Percentiles rank a stretch among this genome's conserved stretches.
Evolutionary conservation across 371 early-diverging fungal species (phyloP).

Genomic region (Mucor plumbeus): DNA sequence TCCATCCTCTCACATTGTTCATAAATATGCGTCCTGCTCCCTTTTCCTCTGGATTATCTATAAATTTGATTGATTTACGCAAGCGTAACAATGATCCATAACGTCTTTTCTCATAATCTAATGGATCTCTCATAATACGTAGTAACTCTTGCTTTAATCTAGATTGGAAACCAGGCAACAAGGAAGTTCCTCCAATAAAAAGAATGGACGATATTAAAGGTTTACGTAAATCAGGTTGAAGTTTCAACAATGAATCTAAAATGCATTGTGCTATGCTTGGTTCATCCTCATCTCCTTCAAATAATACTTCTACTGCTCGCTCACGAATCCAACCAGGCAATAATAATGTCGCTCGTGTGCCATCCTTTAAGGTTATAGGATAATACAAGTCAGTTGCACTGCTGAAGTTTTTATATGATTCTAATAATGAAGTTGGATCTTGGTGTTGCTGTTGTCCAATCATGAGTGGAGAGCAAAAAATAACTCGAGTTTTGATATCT

Average conservation of each 20-base stretch:
- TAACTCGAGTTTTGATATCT: constrained; percentile 72
- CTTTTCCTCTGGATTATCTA: constrained; percentile 45
- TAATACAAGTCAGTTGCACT: constrained; percentile 64
- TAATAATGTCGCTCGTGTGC: constrained; percentile 55
- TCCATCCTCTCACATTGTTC: constrained; percentile 75
- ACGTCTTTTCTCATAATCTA: constrained; percentile 44
- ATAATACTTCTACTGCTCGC: constrained; percentile 80
- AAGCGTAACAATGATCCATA: constrained; percentile 37
- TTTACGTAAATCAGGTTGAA: constrained; percentile 77
- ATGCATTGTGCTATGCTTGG: constrained; percentile 64
- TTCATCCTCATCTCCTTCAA: constrained; percentile 82
- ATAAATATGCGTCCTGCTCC: constrained; percentile 67
- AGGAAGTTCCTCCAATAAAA: constrained; percentile 80
- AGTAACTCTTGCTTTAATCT: constrained; percentile 70
- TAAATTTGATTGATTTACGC: constrained; percentile 39
- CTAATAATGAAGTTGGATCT: constrained; percentile 24
- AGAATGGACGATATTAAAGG: constrained; percentile 70
- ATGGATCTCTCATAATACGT: constrained; percentile 50
- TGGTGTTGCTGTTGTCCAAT: constrained; percentile 47
- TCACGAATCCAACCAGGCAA: constrained; percentile 92
- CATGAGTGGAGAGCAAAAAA: constrained; percentile 71
- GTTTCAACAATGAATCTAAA: constrained; percentile 65
- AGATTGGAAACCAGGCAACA: constrained; percentile 75
- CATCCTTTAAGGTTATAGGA: constrained; percentile 50
- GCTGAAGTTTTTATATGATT: constrained; percentile 62